Base-by-base conservation (phyloP, 1,284 basidiomycete genomes). In the Stereum hirsutum region DNA sequence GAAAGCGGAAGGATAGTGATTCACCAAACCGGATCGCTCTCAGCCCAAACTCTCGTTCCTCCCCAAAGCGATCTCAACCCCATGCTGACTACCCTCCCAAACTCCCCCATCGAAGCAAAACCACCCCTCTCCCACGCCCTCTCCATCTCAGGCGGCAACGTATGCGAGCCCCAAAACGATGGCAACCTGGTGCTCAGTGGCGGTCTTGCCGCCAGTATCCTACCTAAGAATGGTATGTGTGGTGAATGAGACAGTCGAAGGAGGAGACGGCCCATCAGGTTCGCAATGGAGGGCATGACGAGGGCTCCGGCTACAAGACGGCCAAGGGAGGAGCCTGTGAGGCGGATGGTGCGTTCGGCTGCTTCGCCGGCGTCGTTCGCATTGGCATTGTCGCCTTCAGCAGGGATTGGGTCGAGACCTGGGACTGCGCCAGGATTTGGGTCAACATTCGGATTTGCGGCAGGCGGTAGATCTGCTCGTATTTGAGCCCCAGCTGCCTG, bases 21-120 rank as follows among this genome's bases (percentile, higher is more conserved):
- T n/a, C 43, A 80, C 83, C 84, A 87, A 8, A 87, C 79, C 10
- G 83, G 84, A 57, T 87, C 83, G 38, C 70, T 68, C 47, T 76
- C 74, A 6, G 68, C 65, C 80, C 77, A 86, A 6, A 68, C 66
- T 45, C 65, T 66, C 11, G 75, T 74, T 17, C 78, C 79, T 14
- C 72, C 68, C 62, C 70, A 72, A 0, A 78, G 60, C 7, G 74
- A 60, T 30, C 69, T 63, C 47, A 74, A 47, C 1, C 68, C 63
- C 32, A 72, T 1, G n/a, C 35, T 25, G 6, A 38, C 21, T 14
- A 19, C 17, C 7, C n/a, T n/a, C n/a, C n/a, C n/a, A n/a, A n/a
- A n/a, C n/a, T n/a, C n/a, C n/a, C n/a, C n/a, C n/a, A n/a, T n/a
- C n/a, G n/a, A n/a, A n/a, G n/a, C n/a, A n/a, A n/a, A n/a, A n/a